These are phyloP conservation scores for Dryadomyces sulphureus DNA, from an alignment of 2,329 filamentous ascomycete genomes.

Conservation along the genomic window DNA sequence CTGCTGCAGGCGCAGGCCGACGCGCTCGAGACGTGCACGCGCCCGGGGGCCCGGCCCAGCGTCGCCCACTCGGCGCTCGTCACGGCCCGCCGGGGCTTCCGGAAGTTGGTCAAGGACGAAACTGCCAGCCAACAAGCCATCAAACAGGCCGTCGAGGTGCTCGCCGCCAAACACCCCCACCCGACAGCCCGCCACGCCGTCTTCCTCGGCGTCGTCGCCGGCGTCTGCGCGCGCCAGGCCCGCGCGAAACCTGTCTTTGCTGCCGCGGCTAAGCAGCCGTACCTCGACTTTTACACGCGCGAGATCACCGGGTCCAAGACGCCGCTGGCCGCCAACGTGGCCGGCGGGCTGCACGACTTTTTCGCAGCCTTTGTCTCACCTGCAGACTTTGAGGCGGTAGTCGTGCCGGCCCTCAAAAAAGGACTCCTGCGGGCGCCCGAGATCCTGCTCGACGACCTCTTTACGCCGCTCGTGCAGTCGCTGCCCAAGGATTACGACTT, in stretches of 20 bases:
- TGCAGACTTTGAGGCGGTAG: slow-evolving; percentile 59
- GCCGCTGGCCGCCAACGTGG: slow-evolving; percentile 55
- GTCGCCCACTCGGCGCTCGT: slow-evolving; percentile 61
- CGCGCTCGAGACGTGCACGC: slow-evolving; percentile 63
- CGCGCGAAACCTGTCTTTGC: slow-evolving; percentile 48
- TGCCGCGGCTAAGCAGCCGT: slow-evolving; percentile 47
- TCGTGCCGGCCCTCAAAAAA: slow-evolving; percentile 78
- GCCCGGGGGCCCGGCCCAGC: slow-evolving; percentile 44
- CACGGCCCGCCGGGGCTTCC: slow-evolving; percentile 64
- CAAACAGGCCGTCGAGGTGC: slow-evolving; percentile 43
- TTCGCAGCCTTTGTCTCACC: slow-evolving; percentile 59
- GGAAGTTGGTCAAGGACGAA: slow-evolving; percentile 40
- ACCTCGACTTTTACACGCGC: slow-evolving; percentile 70
- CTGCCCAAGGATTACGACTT: slow-evolving; percentile 61
- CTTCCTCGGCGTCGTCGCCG: slow-evolving; percentile 73
- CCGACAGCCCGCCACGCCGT: slow-evolving; percentile 56
- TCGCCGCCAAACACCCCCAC: slow-evolving; percentile 53
- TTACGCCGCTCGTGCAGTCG: slow-evolving; percentile 57
- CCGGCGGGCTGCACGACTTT: slow-evolving; percentile 64
- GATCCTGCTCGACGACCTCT: slow-evolving; percentile 65
- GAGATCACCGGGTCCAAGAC: slow-evolving; percentile 72
- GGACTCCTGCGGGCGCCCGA: slow-evolving; percentile 79
- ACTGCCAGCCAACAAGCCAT: slow-evolving; percentile 46
- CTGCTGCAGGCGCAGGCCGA: slow-evolving; percentile 56
- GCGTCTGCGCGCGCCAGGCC: slow-evolving; percentile 63